phyloP scores from a whole-genome alignment of 176 grass and related monocot genomes.

The Juncus effusus region DNA sequence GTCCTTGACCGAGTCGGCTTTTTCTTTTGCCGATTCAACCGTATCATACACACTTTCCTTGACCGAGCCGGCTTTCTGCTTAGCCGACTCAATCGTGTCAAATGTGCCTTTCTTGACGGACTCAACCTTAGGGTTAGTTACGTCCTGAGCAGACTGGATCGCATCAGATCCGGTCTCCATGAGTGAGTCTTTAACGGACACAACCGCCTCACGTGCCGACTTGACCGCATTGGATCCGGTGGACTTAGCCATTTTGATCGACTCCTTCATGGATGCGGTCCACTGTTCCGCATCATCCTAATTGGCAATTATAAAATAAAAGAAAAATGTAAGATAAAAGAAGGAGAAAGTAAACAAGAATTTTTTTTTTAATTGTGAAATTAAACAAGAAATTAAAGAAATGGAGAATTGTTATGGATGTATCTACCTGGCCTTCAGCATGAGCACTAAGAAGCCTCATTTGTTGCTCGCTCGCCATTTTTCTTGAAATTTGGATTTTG shows the following conservation, averaged over 20 bases:
- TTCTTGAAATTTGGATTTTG: slow-evolving; percentile 10
- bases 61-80: slow-evolving; percentile 1
- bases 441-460: slow-evolving; percentile 6
- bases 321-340: not conserved
- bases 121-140: not conserved
- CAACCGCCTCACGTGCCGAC: slow-evolving; percentile 3
- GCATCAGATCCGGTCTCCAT: slow-evolving; percentile 17
- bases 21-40: not conserved
- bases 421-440: slow-evolving; percentile 19
- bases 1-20: not conserved
- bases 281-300: slow-evolving; percentile 24
- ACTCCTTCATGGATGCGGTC: not conserved
- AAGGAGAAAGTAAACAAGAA: not conserved
- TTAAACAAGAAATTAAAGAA: not conserved
- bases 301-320: not conserved
- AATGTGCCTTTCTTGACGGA: slow-evolving; percentile 4
- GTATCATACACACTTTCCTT: not conserved
- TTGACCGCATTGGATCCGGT: slow-evolving; percentile 16
- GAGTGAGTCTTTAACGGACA: not conserved
- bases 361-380: too few species aligned
- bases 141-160: slow-evolving; percentile 10
- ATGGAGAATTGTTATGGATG: not conserved
- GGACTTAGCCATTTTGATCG: slow-evolving; percentile 8
- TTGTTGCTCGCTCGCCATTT: slow-evolving; percentile 21
- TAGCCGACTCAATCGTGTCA: slow-evolving; percentile 13